Base-by-base conservation (phyloP, 192 early-diverging fungal genomes). In the Umbelopsis ramanniana region DNA sequence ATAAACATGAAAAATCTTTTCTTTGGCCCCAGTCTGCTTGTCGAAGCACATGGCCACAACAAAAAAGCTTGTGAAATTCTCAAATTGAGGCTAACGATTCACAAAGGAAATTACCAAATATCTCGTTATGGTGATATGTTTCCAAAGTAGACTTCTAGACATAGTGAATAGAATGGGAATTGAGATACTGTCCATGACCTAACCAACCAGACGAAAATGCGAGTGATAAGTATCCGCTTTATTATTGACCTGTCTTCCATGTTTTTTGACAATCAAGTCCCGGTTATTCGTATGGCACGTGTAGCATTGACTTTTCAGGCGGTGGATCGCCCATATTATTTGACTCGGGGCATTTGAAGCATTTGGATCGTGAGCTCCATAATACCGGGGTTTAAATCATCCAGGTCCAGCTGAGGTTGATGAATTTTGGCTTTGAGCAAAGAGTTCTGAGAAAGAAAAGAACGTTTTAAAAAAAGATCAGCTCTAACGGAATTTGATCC, bases 361-460 rank as follows among this genome's bases (percentile, higher is more conserved):
- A 70, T 17, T 22, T 52, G 33, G 48, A 35, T 43, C 46, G 53
- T 70, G 69, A 70, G 47, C 12, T 50, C 69, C 47, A 70, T 53
- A 14, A 53, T 53, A 14, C 69, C 50, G 22, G 48, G 69, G 29
- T 70, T 35, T 4, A 70, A 22, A 43, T 70, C 50, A 14, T 35
- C 33, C 46, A 84, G 38, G 52, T 81, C 72, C 10, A 52, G 22
- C 24, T 47, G 68, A 6, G 80, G 80, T 19, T 72, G 23, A 40
- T 81, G 68, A 63, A 78, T 81, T 70, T 79, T 78, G 21, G 63
- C 68, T 67, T 24, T 68, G 52, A 81, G 45, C 24, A 67, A 45
- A 43, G 76, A 63, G 48, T 76, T 76, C 79, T 80, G 26, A 46
- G 15, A 10, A 72, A 60, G 66, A 52, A 33, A 15, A 63, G 67